Evolutionary conservation across 2,329 filamentous ascomycete genomes (phyloP), one percentile per base, ranked within the genome.

Genomic region (Diaporthe batatas): DNA sequence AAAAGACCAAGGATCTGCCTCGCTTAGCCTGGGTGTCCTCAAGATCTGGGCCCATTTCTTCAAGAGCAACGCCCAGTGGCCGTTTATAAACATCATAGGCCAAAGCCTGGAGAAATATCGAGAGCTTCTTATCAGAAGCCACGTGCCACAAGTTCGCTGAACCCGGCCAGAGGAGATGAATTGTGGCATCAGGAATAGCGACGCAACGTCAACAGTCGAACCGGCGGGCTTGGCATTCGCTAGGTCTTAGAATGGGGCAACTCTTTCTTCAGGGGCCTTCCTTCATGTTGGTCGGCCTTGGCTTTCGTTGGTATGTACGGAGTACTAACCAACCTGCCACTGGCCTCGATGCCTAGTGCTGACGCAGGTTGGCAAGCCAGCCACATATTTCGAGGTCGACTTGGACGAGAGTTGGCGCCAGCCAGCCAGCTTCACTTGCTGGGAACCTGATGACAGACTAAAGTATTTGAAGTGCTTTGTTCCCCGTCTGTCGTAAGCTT

Each of bases 11-110:
- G 69, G 80, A 36, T 79, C 83, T 0, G 77, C 77, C 1, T 75
- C 76, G 3, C 78, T 86, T 1, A 80, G 83, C 6, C 75, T 84
- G 0, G 82, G 83, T 0, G 83, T 86, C 0, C 58, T 86, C 23
- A 83, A 80, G 29, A 85, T 86, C 11, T 86, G 84, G 85, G 81
- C 82, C 18, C 82, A 84, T 6, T 85, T 86, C 74, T 86, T 86
- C 75, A 81, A 82, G 47, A 83, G 84, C 7, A 86, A 86, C 29
- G 85, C 84, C 0, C 84, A 86, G 70, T 86, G 84, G 85, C 82
- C 81, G 0, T 85, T 86, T 68, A 85, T 86, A 53, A 85, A 86
- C 21, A 82, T 85, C 2, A 80, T 86, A 0, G 85, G 84, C 0
- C 70, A 78, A 16, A 84, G 84, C 42, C 69, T 86, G 23, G 82